Evolutionary conservation across 2,329 filamentous ascomycete genomes (phyloP), one percentile per base, ranked within the genome.

Genomic region (Hymenoscyphus repandus): DNA sequence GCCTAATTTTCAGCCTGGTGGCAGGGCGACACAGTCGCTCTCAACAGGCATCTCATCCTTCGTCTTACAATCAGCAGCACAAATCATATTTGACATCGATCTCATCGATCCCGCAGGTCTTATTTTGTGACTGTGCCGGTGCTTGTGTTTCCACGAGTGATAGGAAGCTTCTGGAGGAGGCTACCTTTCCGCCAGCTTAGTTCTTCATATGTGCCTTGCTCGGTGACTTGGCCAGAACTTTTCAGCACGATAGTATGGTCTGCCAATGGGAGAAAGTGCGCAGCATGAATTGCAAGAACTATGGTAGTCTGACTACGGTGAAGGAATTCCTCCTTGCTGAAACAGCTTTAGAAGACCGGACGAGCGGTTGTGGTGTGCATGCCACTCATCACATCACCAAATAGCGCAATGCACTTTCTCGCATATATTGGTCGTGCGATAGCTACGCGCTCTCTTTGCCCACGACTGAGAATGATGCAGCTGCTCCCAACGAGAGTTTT

Each of bases 181-280:
- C 44, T 49, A 20, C 27, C 44, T 20, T 47, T 50, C 34, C 34
- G 34, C 10, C 33, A 36, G 47, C 57, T 45, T 1, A 62, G 36
- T 10, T 52, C 38, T 11, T 68, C 59, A 45, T 69, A 71, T 12
- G 52, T 58, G 6, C 70, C 69, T 59, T 70, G 68, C 52, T 72
- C 68, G 1, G 58, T 47, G 17, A 71, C 63, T 17, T 39, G 62
- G 17, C 69, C 69, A 20, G 66, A 55, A n/a, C 62, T 52, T 36
- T 58, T 56, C 6, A 72, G 63, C 15, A 62, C 63, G 18, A 72
- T 59, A 22, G 72, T 66, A 30, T 71, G 64, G 55, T 72, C 69
- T 20, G 66, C 68, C 32, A 64, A 63, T 12, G 64, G 65, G 1
- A 71, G 17, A 49, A 54, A 47, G 32, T 51, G 41, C 34, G 52